Evolutionary conservation across 129 eudicot species (phyloP), one percentile per base, ranked within the genome.

Genomic region (Lactuca saligna): DNA sequence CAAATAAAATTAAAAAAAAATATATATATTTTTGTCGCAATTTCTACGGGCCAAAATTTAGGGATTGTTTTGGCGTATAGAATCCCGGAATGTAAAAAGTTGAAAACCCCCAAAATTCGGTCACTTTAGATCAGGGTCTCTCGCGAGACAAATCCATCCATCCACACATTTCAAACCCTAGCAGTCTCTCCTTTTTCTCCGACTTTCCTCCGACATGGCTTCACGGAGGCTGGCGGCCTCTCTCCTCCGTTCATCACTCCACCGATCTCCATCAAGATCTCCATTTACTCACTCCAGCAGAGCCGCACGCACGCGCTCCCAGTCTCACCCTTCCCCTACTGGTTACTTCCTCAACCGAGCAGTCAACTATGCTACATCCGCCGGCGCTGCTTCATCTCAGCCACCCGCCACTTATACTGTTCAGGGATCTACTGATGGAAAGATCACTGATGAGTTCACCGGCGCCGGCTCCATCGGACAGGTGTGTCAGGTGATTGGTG

Each of bases 401-500:
- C 57, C 64, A 17, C 39, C 80, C 1, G 41, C 29, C 5, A 20
- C 75, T 60, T 34, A 66, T 50, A 51, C 80, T 0, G 65, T 8
- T 6, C 3, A 42, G 6, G 51, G 51, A 62, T 69, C 81, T 17
- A 15, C 63, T 4, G 66, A 62, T 7, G 81, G 85, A 0, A 81
- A 81, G 81, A 76, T 81, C 44, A 81, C 81, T 2, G 81, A 81
- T 4, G 85, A 81, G 78, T 75, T 75, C 63, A 81, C 81, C 15
- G 85, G 85, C 7, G 58, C 78, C 7, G 85, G 81, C 3, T 8
- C 81, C 0, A 70, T 80, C 10, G 84, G 98, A 34, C 65, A 84
- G 57, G 98, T 93, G 25, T 86, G 97, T 60, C 98, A 93, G 83
- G 96, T 93, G 16, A 93, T 93, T 9, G 98, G 98, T 57, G 98